phyloP scores from a whole-genome alignment of 2,329 filamentous ascomycete genomes.

The Dryadomyces sulphureus region DNA sequence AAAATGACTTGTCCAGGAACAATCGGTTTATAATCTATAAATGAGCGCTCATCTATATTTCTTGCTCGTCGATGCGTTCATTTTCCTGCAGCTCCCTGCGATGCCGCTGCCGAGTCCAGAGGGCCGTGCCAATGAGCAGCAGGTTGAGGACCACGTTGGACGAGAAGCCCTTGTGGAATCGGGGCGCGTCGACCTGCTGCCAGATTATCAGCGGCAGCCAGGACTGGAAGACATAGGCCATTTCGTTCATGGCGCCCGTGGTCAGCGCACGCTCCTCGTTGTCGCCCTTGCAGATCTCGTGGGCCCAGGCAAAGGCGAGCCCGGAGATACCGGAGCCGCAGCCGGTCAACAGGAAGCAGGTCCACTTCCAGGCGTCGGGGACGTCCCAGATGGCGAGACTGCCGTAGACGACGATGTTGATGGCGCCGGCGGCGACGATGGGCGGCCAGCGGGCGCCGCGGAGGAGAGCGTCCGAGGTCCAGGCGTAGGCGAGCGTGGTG shows the following conservation, averaged over 20 bases:
- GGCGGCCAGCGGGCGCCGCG: conserved; percentile 47
- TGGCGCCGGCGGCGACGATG: conserved; percentile 38
- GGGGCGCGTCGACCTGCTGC: conserved; percentile 47
- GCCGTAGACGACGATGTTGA: conserved; percentile 25
- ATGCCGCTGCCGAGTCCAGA: conserved; percentile 31
- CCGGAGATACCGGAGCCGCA: conserved; percentile 34
- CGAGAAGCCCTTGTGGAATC: conserved; percentile 45
- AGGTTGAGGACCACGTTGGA: conserved; percentile 35
- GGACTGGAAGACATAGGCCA: conserved; percentile 54
- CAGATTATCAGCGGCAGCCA: conserved; percentile 55
- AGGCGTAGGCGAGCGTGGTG: conserved; percentile 47
- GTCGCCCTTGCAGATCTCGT: conserved; percentile 33
- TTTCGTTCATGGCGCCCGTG: conserved; percentile 50
- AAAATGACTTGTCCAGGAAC: too few relatives aligned
- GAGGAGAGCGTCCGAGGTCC: conserved; percentile 48
- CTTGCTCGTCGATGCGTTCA: background rate
- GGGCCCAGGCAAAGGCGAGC: conserved; percentile 31
- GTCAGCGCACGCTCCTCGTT: conserved; percentile 54
- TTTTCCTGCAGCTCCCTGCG: conserved; percentile 20
- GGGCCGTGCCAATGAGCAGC: conserved; percentile 32
- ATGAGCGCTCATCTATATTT: background rate
- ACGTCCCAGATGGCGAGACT: conserved; percentile 29
- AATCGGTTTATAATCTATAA: too few relatives aligned
- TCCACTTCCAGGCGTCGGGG: conserved; percentile 44
- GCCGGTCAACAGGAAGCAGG: conserved; percentile 41